Conservation (phyloP, 371 early-diverging fungal genomes). For the Zychaea mexicana region DNA sequence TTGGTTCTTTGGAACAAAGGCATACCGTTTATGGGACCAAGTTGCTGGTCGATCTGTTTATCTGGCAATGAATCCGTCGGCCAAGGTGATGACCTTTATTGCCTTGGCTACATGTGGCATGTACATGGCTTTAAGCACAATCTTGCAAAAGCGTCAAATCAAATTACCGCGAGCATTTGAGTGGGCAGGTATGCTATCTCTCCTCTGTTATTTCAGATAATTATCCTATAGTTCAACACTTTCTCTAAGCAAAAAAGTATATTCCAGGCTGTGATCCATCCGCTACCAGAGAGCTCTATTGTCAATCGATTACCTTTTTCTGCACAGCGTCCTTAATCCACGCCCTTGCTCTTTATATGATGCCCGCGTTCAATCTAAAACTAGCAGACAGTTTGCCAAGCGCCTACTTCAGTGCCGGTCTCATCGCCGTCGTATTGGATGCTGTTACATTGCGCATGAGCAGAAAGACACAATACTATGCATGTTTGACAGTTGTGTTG, state of each 20-base stretch:
- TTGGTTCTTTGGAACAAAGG: conserved; percentile 24
- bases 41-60: conserved; percentile 25
- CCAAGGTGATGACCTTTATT: conserved; percentile 14
- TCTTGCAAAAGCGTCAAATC: conserved; percentile 34
- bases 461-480: conserved; percentile 8
- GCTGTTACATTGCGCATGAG: conserved; percentile 17
- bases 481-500: not conserved
- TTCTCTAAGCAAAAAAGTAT: not conserved
- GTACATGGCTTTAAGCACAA: conserved; percentile 11
- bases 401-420: conserved; percentile 22
- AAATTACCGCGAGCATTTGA: conserved; percentile 8
- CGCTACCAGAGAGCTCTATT: conserved; percentile 20
- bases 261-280: conserved; percentile 1
- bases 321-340: conserved; percentile 20
- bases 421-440: conserved; percentile 24
- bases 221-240: not conserved
- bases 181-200: not conserved
- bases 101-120: conserved; percentile 6
- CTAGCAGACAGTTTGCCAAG: conserved; percentile 34
- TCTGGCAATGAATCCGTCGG: conserved; percentile 26
- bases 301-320: conserved; percentile 25
- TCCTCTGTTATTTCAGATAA: not conserved
- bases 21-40: conserved; percentile 26
- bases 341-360: conserved; percentile 9
- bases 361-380: conserved; percentile 6